A percentile compares a stretch with the other conserved stretches of the same genome.
These are phyloP conservation scores for Asterophora lycoperdoides DNA, from an alignment of 768 basidiomycete species.

Conservation along the genomic window DNA sequence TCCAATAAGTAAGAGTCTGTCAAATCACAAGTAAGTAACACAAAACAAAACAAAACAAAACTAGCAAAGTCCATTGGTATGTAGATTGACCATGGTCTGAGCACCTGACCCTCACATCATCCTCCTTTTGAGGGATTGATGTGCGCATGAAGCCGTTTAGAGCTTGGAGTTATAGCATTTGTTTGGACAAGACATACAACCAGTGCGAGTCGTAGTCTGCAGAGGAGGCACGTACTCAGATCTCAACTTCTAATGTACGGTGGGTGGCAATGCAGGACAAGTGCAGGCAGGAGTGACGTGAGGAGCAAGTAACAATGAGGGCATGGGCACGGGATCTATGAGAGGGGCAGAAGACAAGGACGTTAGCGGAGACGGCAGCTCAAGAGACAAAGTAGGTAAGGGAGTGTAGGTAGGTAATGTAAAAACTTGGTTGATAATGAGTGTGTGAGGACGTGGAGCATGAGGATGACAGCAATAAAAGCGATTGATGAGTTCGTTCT, in stretches of 20 bases:
- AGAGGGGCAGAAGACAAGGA: not conserved
- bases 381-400: not conserved
- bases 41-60: too few relatives aligned
- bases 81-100: too few relatives aligned
- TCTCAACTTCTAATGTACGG: conserved; percentile 14
- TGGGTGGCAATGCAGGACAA: conserved; percentile 12
- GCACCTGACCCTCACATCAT: too few relatives aligned
- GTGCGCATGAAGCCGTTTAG: not conserved
- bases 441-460: too few relatives aligned
- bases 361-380: not conserved
- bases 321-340: conserved; percentile 1
- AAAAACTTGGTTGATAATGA: too few relatives aligned
- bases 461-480: too few relatives aligned
- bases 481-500: too few relatives aligned
- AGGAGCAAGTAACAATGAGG: not conserved
- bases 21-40: too few relatives aligned
- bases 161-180: not conserved
- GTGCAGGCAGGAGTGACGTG: conserved; percentile 4
- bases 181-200: conserved; percentile 10
- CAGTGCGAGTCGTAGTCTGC: conserved; percentile 15
- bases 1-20: too few relatives aligned
- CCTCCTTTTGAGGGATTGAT: not conserved
- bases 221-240: conserved; percentile 17
- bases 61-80: too few relatives aligned
- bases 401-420: not conserved